Evolutionary conservation across 345 rosid species (phyloP).

Genomic region (Euclidium syriacum): DNA sequence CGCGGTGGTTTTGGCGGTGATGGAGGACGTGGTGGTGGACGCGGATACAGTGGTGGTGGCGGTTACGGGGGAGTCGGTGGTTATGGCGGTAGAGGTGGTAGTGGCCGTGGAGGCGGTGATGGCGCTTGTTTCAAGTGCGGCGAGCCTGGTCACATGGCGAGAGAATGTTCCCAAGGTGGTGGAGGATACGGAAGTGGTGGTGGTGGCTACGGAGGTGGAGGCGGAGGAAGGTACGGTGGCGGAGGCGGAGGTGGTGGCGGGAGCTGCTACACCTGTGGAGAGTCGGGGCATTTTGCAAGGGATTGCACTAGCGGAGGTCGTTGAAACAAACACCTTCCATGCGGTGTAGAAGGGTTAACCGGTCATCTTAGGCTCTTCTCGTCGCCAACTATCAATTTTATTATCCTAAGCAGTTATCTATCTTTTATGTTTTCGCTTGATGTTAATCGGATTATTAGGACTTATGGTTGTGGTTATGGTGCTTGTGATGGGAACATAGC

Average conservation of each 20-base stretch:
- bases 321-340: constrained; percentile 3
- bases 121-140: constrained; percentile 40
- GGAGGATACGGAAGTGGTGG: constrained; percentile 44
- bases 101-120: constrained; percentile 45
- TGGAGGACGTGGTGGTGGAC: constrained; percentile 33
- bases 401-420: background rate
- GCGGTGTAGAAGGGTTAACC: background rate
- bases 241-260: constrained; percentile 41
- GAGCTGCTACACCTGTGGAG: constrained; percentile 76
- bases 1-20: constrained; percentile 41
- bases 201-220: constrained; percentile 24
- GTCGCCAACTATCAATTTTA: background rate
- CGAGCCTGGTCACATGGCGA: constrained; percentile 31
- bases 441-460: constrained; percentile 4
- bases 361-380: constrained; percentile 4
- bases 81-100: constrained; percentile 32
- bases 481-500: constrained; percentile 19
- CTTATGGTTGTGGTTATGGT: constrained; percentile 9
- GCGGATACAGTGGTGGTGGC: constrained; percentile 28
- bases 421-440: background rate
- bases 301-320: constrained; percentile 61
- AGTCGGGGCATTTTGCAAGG: constrained; percentile 72
- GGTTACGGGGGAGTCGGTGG: constrained; percentile 22
- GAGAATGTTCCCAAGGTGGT: constrained; percentile 38
- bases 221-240: constrained; percentile 39